Evolutionary conservation across 768 basidiomycete genomes (phyloP).

Genomic region (Hirschioporus abietinus): DNA sequence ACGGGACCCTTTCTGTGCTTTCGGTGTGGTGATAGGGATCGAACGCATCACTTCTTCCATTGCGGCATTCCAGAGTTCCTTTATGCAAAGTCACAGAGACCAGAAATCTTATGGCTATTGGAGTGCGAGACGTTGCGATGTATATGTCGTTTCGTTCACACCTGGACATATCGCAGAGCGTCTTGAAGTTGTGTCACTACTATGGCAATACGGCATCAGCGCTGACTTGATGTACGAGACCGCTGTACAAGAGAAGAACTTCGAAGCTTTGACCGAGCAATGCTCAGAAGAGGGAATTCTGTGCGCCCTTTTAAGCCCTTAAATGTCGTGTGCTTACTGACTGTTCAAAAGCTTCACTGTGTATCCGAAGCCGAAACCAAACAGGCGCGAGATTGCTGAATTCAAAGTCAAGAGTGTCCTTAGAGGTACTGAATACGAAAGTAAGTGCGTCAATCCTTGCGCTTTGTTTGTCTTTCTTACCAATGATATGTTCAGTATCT

Average conservation of each 20-base stretch:
- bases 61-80: conserved; percentile 65
- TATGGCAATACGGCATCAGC: conserved; percentile 81
- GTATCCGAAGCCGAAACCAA: conserved; percentile 49
- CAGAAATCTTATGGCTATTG: conserved; percentile 81
- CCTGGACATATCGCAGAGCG: conserved; percentile 71
- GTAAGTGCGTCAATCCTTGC: conserved; percentile 31
- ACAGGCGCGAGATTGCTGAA: conserved; percentile 54
- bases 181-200: conserved; percentile 66
- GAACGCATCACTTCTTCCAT: conserved; percentile 72
- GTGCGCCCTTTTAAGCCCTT: conserved; percentile 35
- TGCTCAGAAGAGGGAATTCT: conserved; percentile 81
- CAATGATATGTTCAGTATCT: conserved; percentile 37
- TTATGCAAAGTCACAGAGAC: conserved; percentile 69
- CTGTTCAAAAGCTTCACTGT: conserved; percentile 38
- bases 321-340: not conserved
- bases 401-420: conserved; percentile 84
- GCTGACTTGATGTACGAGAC: conserved; percentile 87
- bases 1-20: conserved; percentile 52
- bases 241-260: conserved; percentile 54
- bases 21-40: conserved; percentile 71
- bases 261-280: conserved; percentile 59
- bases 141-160: conserved; percentile 78
- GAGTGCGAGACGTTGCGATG: conserved; percentile 87
- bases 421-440: conserved; percentile 69
- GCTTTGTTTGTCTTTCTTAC: conserved; percentile 6